Evolutionary conservation across 1,284 basidiomycete species (phyloP), one percentile per base, ranked within the genome.

Genomic region (Trichosporon sp.): DNA sequence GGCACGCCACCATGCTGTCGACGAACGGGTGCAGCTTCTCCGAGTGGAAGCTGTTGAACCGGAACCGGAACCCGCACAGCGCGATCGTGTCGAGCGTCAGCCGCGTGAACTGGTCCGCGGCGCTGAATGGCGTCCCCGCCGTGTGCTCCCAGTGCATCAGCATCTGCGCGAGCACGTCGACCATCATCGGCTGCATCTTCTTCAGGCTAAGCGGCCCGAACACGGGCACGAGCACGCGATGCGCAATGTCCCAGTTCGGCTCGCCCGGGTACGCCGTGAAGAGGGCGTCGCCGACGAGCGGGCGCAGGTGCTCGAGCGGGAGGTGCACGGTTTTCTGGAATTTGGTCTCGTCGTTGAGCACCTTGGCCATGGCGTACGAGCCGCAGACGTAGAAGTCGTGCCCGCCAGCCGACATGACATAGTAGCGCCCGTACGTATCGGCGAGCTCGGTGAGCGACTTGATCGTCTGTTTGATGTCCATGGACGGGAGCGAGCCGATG

Each of bases 151-250:
- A 64, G 38, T 23, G 35, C 25, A 62, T 74, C 12, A 86, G 70
- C 58, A 87, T 81, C 73, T 87, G 86, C 44, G 80, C 77, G 12
- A 80, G 79, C 53, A 87, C 84, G 69, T 87, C 87, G 25, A 82
- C 75, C 86, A 87, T 77, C 21, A 72, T 84, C 62, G 83, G 81
- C 74, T 86, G 85, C 86, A 87, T 87, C 67, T 80, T 80, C 42
- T 81, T 82, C 66, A 87, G 84, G 4, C 82, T 79, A 12, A 82
- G 74, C 1, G 85, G 84, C 42, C 85, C 85, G 76, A 87, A 87
- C 3, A 85, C 84, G 18, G 86, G 86, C 80, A 86, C 85, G 15
- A 87, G 83, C 44, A 87, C 79, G 32, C 86, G 85, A 76, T 87
- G 86, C 85, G 73, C 70, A 12, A 73, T 58, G 27, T 68, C 66